Evolutionary conservation across 2,329 filamentous ascomycete species (phyloP), one percentile per base, ranked within the genome.

Genomic region (Trichothecium roseum): DNA sequence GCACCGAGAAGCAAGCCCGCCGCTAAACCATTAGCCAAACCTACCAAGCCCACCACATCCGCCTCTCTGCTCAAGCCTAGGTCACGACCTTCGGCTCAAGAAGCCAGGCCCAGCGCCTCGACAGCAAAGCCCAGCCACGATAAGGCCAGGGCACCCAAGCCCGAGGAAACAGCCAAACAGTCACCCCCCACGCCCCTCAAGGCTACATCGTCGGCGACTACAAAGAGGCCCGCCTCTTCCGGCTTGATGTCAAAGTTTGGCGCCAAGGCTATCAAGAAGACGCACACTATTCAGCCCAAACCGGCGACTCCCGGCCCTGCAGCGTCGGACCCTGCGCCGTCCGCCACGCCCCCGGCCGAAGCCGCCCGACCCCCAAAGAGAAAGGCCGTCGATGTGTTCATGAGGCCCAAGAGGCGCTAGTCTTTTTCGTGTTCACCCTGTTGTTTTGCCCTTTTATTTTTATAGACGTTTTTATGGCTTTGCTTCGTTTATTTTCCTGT

Each of bases 341-440:
- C 45, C 10, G 32, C 42, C 18, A 29, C 38, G 31, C 18, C 28
- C 37, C 36, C 37, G 31, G n/a, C 37, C 5, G 15, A 18, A 13
- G 10, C 34, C 4, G 14, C 35, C 17, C 32, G 46, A 3, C 35
- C 44, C 8, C 52, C 55, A 29, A 70, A 70, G 45, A 59, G 66
- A 36, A 68, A 68, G 45, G 48, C 55, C 1, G 61, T 64, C 4
- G 62, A 63, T 40, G 54, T 71, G n/a, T 73, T 73, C 41, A 69
- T 70, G 64, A 58, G 54, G 30, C 63, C 57, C 5, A 67, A 66
- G 50, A 69, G 62, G 48, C 47, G 46, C 20, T n/a, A n/a, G n/a
- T n/a, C n/a, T n/a, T n/a, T n/a, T n/a, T n/a, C n/a, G n/a, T n/a
- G n/a, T n/a, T n/a, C n/a, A n/a, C n/a, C n/a, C n/a, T n/a, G n/a